phyloP scores from a whole-genome alignment of 2,329 filamentous ascomycete species.

The Botryotinia narcissicola region DNA sequence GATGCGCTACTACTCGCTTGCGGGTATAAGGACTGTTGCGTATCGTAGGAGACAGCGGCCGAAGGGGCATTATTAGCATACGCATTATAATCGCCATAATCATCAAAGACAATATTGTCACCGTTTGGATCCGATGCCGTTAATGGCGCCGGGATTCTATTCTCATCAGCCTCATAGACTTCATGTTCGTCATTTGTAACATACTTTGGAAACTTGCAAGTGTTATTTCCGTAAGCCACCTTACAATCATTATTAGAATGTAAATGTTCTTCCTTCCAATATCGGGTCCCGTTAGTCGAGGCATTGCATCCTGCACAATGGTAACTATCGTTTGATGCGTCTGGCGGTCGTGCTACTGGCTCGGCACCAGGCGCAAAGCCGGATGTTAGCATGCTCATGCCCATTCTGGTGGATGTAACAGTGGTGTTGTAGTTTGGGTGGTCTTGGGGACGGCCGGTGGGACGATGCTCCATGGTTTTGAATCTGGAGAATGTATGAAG shows the following conservation, averaged over 20 bases:
- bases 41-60: background rate
- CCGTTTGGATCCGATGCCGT: background rate
- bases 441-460: background rate
- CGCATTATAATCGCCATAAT: background rate
- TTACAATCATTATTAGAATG: background rate
- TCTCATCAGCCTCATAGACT: background rate
- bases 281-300: accelerated
- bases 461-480: background rate
- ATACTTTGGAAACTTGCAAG: background rate
- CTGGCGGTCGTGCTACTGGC: background rate
- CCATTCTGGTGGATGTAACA: background rate
- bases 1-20: background rate
- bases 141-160: background rate
- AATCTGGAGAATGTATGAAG: background rate
- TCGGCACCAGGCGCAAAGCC: background rate
- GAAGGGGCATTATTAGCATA: background rate
- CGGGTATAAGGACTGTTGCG: background rate
- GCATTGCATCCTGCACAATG: background rate
- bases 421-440: background rate
- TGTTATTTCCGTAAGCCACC: background rate
- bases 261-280: background rate
- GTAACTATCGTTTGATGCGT: background rate
- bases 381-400: background rate
- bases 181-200: background rate
- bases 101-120: background rate